phyloP scores from a whole-genome alignment of 345 rosid genomes.

The Dipteronia sinensis region DNA sequence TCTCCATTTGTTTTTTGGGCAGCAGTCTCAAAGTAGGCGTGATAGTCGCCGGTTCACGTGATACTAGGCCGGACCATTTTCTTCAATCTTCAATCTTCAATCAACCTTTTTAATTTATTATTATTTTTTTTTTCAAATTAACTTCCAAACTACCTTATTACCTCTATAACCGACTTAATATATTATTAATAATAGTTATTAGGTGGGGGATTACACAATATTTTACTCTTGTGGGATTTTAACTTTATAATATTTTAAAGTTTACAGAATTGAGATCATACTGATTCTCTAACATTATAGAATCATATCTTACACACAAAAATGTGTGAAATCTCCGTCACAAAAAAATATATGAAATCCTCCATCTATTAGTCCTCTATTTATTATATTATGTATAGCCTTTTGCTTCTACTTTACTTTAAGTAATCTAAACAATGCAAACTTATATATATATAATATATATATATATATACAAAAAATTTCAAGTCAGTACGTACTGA shows the following conservation, averaged over 20 bases:
- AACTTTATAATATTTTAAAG: too few relatives aligned
- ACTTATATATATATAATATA: background rate
- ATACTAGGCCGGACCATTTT: conserved; percentile 41
- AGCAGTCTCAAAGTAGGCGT: conserved; percentile 39
- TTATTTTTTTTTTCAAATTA: background rate
- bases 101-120: background rate
- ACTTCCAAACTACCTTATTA: conserved; percentile 17
- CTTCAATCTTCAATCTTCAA: background rate
- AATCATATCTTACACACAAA: too few relatives aligned
- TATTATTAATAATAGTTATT: too few relatives aligned
- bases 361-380: background rate
- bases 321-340: background rate
- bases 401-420: conserved; percentile 23
- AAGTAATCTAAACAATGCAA: conserved; percentile 12
- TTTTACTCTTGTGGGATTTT: too few relatives aligned
- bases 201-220: too few relatives aligned
- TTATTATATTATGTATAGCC: conserved; percentile 9
- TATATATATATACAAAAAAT: too few relatives aligned
- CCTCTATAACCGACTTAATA: too few relatives aligned
- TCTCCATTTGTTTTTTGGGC: background rate
- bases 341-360: background rate
- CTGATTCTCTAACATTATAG: too few relatives aligned
- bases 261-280: too few relatives aligned
- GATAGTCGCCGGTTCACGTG: conserved; percentile 64
- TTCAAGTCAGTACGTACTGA: too few relatives aligned